Evolutionary conservation across 805 yeast genomes (phyloP).

Genomic region (Metschnikowia drakensbergensis): DNA sequence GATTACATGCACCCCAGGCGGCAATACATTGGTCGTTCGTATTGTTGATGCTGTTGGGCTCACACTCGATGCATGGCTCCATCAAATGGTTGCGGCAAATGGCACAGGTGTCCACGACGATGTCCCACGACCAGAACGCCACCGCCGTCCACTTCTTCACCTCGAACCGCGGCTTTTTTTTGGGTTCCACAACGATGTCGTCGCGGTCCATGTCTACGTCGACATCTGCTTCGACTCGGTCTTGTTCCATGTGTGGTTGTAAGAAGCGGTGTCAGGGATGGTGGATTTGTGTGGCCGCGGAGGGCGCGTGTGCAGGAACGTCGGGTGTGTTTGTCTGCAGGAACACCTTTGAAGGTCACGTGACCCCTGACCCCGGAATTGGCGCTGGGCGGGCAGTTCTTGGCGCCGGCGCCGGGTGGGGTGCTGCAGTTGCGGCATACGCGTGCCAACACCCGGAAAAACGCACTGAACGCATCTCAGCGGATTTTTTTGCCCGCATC

Average conservation of each 20-base stretch:
- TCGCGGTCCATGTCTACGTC: slow-evolving; percentile 13
- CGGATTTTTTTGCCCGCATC: no score
- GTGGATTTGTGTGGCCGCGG: slow-evolving; percentile 1
- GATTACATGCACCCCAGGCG: slow-evolving; percentile 97
- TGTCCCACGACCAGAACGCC: slow-evolving; percentile 99
- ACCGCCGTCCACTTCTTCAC: slow-evolving; percentile 98
- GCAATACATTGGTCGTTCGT: slow-evolving; percentile 75
- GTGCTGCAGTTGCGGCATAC: no score
- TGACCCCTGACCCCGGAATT: not conserved
- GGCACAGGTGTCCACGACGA: slow-evolving; percentile 93
- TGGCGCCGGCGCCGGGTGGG: no score
- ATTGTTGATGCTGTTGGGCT: slow-evolving; percentile 65
- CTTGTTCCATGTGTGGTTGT: slow-evolving; percentile 2
- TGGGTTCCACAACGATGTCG: slow-evolving; percentile 20
- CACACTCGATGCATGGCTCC: slow-evolving; percentile 98
- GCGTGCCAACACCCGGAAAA: no score
- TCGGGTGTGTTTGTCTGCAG: not conserved
- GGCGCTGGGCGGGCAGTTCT: no score
- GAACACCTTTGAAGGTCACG: not conserved
- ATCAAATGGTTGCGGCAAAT: slow-evolving; percentile 96
- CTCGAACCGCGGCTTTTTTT: slow-evolving; percentile 71
- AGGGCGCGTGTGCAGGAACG: no score
- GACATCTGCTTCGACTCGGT: slow-evolving; percentile 6
- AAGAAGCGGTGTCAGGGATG: not conserved
- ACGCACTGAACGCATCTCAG: no score